Conservation (phyloP, 2,329 filamentous ascomycete genomes). For the Epichloe baconii region DNA sequence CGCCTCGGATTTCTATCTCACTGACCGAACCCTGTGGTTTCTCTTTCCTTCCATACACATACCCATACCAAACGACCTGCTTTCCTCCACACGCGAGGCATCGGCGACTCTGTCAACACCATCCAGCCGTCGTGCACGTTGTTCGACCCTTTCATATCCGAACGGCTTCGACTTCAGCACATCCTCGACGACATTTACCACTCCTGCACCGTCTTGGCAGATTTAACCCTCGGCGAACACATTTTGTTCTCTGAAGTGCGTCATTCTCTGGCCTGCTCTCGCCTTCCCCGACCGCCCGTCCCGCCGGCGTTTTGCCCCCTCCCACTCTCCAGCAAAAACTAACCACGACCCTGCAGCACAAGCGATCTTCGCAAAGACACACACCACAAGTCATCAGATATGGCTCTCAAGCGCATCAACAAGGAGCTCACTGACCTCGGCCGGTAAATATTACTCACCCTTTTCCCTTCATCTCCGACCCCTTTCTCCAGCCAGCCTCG, state of each 20-base stretch:
- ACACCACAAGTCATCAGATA: slow-evolving; percentile 28
- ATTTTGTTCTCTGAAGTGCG: slow-evolving; percentile 15
- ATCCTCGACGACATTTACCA: slow-evolving; percentile 3
- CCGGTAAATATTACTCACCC: slow-evolving; percentile 46
- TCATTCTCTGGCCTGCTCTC: slow-evolving; percentile 10
- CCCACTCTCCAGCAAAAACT: slow-evolving; percentile 8
- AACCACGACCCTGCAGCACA: slow-evolving; percentile 11
- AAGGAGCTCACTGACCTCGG: slow-evolving; percentile 86
- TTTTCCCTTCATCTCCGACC: neutral
- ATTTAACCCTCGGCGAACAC: slow-evolving; percentile 3
- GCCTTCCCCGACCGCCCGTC: slow-evolving; percentile 7
- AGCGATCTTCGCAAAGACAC: slow-evolving; percentile 13
- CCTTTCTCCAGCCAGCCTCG: slow-evolving; percentile 6
- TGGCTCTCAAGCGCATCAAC: slow-evolving; percentile 91
- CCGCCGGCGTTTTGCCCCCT: slow-evolving; percentile 4
- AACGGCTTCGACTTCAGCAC: slow-evolving; percentile 1
- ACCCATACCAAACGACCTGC: slow-evolving; percentile 1
- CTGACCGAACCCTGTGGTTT: slow-evolving; percentile 4
- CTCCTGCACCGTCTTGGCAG: slow-evolving; percentile 10
- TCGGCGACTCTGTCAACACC: neutral
- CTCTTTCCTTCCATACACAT: slow-evolving; percentile 7
- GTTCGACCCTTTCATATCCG: neutral
- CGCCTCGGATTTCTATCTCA: slow-evolving; percentile 1
- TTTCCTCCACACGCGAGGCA: slow-evolving; percentile 1
- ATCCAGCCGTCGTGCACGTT: slow-evolving; percentile 1